Percentiles rank a stretch among this genome's conserved stretches.
Evolutionary conservation across 192 early-diverging fungal species (phyloP).

Genomic region (Coemansia sp.): DNA sequence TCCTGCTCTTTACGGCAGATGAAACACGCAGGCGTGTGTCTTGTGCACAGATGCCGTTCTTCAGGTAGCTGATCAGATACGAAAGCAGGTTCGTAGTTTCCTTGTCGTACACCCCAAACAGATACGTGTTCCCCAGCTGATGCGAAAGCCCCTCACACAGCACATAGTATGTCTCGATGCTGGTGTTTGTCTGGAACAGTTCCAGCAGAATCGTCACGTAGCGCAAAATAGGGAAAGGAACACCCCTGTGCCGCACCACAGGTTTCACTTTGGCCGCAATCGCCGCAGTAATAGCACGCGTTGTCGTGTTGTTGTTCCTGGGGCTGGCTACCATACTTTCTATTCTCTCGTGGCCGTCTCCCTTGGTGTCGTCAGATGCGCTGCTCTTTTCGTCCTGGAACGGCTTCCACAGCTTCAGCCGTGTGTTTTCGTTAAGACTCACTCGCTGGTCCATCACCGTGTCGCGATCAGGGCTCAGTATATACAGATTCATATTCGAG

Average conservation of each 20-base stretch:
- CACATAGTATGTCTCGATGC: constrained; percentile 71
- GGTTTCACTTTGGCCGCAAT: constrained; percentile 1
- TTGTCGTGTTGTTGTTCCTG: background rate
- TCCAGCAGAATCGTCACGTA: constrained; percentile 62
- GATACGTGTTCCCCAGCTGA: constrained; percentile 73
- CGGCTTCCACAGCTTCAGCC: constrained; percentile 24
- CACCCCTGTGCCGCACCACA: constrained; percentile 2
- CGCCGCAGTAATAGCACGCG: background rate
- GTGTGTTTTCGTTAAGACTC: constrained; percentile 46
- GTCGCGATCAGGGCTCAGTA: constrained; percentile 30
- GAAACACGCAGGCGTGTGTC: constrained; percentile 22
- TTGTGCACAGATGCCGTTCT: constrained; percentile 24
- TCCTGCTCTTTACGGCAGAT: constrained; percentile 22
- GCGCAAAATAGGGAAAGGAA: constrained; percentile 55
- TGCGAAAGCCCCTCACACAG: constrained; percentile 64
- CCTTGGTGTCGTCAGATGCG: background rate
- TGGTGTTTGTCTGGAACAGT: constrained; percentile 66
- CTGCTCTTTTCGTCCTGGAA: background rate
- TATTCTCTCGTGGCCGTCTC: background rate
- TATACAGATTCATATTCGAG: constrained; percentile 39
- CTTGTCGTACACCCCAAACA: constrained; percentile 66
- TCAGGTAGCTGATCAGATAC: constrained; percentile 67
- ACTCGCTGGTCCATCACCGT: constrained; percentile 54
- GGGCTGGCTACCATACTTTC: background rate
- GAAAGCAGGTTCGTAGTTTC: constrained; percentile 61